Evolutionary conservation across 306 rosid species (phyloP).

Genomic region (Castanea mollissima): DNA sequence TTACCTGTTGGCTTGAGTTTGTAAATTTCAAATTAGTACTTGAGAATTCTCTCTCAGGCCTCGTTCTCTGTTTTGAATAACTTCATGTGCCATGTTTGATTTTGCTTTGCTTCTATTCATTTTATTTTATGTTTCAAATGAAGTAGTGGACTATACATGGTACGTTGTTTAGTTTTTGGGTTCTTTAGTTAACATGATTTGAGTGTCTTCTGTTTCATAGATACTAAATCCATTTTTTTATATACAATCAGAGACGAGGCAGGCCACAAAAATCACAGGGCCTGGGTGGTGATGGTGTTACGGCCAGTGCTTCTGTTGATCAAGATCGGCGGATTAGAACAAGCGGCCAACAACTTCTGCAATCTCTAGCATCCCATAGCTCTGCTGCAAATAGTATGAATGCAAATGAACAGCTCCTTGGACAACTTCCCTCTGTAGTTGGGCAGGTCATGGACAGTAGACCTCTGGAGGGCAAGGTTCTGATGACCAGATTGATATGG

Average conservation of each 20-base stretch:
- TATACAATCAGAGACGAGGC: constrained; percentile 52
- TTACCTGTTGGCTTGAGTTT: background rate
- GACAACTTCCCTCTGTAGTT: constrained; percentile 33
- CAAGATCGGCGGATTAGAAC: constrained; percentile 45
- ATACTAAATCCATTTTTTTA: constrained; percentile 7
- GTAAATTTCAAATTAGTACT: background rate
- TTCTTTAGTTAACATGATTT: background rate
- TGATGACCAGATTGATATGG: constrained; percentile 54
- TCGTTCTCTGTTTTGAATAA: background rate
- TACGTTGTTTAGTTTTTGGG: background rate
- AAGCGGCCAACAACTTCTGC: constrained; percentile 63
- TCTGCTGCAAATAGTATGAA: constrained; percentile 43
- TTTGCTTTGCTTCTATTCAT: background rate
- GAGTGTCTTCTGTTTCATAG: background rate
- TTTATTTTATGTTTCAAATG: background rate
- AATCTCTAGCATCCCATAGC: constrained; percentile 51
- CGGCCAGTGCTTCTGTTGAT: constrained; percentile 48
- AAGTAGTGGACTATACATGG: background rate
- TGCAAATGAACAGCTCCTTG: constrained; percentile 37
- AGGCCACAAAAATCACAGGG: constrained; percentile 43
- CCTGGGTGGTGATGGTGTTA: constrained; percentile 50
- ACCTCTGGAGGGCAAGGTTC: constrained; percentile 26
- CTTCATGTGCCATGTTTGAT: background rate
- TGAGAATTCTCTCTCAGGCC: background rate
- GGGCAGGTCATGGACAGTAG: constrained; percentile 31